Evolutionary conservation across 371 early-diverging fungal genomes (phyloP).

Genomic region (Actinomortierella wolfii): DNA sequence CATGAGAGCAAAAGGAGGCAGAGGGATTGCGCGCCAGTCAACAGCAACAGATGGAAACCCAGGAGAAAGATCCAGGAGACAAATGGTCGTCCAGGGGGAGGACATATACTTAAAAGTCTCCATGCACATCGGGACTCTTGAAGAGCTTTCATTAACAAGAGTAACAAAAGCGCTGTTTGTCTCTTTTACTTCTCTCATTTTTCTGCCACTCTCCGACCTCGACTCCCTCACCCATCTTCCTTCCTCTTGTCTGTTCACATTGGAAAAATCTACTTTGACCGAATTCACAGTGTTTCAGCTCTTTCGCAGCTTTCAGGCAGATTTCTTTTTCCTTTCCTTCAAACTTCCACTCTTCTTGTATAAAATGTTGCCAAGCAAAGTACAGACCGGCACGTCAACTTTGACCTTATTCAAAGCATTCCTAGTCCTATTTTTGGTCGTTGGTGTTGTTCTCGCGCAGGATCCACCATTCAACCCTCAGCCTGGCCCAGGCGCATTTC

Average conservation of each 20-base stretch:
- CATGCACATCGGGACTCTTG: no score
- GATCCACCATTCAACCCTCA: constrained; percentile 17
- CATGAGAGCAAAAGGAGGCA: background rate
- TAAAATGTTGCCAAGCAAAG: background rate
- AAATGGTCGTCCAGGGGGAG: background rate
- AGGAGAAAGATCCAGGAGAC: no score
- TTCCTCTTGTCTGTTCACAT: background rate
- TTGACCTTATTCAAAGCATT: background rate
- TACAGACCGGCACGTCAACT: background rate
- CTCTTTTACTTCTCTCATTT: no score
- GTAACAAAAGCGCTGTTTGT: no score
- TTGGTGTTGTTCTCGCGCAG: background rate
- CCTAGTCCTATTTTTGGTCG: background rate
- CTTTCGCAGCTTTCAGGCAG: background rate
- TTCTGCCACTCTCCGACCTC: no score
- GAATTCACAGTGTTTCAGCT: no score
- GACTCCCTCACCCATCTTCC: background rate
- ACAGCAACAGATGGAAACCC: no score
- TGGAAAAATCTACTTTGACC: background rate
- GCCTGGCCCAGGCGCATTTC: constrained; percentile 15
- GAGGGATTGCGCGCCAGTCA: background rate
- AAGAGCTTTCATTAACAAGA: no score
- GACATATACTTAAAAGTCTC: background rate
- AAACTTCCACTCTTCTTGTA: background rate
- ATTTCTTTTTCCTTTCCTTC: background rate